phyloP scores from a whole-genome alignment of 225 moss, liverwort and hornwort genomes.

The Pleurozium schreberi region DNA sequence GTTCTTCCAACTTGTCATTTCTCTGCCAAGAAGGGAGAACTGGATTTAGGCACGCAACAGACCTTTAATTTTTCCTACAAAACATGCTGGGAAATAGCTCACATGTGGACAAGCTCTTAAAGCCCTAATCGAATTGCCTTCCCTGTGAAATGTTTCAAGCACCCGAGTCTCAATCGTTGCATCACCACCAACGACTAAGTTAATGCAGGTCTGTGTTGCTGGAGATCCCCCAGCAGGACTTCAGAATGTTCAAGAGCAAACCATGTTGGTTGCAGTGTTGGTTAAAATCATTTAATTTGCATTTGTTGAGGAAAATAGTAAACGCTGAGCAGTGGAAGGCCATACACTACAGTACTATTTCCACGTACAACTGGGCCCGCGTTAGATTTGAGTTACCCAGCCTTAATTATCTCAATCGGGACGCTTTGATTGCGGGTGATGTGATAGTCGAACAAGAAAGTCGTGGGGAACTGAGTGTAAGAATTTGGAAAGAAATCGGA shows the following conservation, averaged over 20 bases:
- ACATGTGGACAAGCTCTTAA: neutral
- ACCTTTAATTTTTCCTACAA: neutral
- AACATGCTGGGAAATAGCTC: neutral
- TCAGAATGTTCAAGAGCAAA: neutral
- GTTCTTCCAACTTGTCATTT: neutral
- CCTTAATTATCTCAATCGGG: neutral
- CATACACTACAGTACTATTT: no score
- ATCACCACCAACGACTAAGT: neutral
- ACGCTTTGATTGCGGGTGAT: neutral
- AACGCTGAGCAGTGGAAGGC: neutral
- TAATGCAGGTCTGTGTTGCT: neutral
- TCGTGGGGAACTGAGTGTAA: neutral
- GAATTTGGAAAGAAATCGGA: neutral
- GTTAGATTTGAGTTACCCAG: neutral
- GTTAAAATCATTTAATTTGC: neutral
- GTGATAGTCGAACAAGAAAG: neutral
- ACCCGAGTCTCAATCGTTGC: neutral
- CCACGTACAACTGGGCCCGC: neutral
- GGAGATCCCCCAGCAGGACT: neutral
- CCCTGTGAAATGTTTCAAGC: neutral
- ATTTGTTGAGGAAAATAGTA: neutral
- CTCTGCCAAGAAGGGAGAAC: neutral
- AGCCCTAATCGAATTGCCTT: neutral
- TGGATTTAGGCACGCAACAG: neutral
- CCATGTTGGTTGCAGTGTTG: neutral